Percentiles rank a stretch among this genome's conserved stretches.
These are phyloP conservation scores for Pseudocercospora cruenta DNA, from an alignment of 2,329 filamentous ascomycete species.

Conservation along the genomic window DNA sequence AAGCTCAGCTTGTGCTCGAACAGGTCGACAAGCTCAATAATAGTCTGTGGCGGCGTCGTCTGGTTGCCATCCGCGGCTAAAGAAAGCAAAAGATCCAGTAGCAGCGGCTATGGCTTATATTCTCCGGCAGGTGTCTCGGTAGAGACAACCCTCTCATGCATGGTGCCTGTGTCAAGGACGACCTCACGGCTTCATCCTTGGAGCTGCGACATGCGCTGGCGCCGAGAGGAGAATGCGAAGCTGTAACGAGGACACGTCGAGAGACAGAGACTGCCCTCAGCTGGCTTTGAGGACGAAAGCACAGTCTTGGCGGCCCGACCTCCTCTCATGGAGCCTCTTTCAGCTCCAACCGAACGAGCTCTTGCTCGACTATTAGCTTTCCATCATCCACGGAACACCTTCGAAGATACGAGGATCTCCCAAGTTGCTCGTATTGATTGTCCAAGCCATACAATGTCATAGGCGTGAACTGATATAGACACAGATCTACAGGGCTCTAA, in stretches of 20 bases:
- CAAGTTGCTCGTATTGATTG: no score
- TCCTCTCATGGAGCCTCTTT: no score
- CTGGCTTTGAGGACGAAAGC: no score
- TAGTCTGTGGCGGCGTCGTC: neutral
- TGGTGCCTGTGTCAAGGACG: neutral
- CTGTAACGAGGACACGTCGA: no score
- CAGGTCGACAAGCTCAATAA: neutral
- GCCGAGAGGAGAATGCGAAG: no score
- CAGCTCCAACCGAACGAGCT: no score
- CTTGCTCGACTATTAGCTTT: no score
- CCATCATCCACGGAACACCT: neutral
- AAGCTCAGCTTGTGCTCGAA: neutral
- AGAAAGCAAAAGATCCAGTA: neutral
- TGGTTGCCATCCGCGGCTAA: neutral
- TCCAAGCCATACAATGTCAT: no score
- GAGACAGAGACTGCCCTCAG: no score
- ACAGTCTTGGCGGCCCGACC: no score
- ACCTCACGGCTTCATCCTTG: slow-evolving; percentile 1
- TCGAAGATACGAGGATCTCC: neutral
- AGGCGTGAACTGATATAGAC: neutral
- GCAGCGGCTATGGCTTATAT: neutral
- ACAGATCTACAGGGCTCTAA: neutral
- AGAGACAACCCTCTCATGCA: neutral
- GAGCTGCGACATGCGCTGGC: neutral
- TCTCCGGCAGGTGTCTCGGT: neutral